Evolutionary conservation across 2,329 filamentous ascomycete species (phyloP).

Genomic region (Cadophora sp.): DNA sequence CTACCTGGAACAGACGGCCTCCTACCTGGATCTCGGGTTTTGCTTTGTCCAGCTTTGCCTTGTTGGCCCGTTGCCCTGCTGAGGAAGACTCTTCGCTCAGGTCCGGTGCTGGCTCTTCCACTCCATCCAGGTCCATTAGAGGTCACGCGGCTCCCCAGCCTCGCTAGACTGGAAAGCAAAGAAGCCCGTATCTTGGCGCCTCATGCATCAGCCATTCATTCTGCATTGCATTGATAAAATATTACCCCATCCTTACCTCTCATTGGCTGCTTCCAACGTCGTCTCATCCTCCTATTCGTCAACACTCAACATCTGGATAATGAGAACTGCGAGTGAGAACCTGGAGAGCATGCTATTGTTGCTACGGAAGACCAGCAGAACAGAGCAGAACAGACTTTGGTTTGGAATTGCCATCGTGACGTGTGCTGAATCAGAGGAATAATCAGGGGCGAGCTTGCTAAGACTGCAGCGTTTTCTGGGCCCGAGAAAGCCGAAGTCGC

Average conservation of each 20-base stretch:
- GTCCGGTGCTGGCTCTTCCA: not conserved
- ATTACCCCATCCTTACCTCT: slow-evolving; percentile 17
- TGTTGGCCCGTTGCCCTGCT: not conserved
- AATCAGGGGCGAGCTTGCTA: not conserved
- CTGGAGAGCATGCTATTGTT: slow-evolving; percentile 7
- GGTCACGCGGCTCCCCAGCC: slow-evolving; percentile 12
- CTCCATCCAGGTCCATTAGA: too few relatives aligned
- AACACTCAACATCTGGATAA: not conserved
- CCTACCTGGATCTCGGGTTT: slow-evolving; percentile 1
- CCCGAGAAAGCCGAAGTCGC: slow-evolving; percentile 9
- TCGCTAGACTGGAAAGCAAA: not conserved
- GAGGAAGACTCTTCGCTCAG: not conserved
- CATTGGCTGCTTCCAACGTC: slow-evolving; percentile 3
- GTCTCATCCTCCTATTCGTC: not conserved
- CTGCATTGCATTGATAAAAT: slow-evolving; percentile 6
- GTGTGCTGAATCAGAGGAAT: slow-evolving; percentile 1
- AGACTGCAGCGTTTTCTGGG: not conserved
- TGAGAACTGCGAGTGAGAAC: slow-evolving; percentile 2
- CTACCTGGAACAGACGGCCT: too few relatives aligned
- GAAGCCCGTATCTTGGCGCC: not conserved
- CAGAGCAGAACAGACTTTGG: not conserved
- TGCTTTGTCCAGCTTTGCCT: not conserved
- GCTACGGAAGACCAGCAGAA: not conserved
- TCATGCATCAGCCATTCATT: slow-evolving; percentile 1
- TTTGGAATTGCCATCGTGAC: slow-evolving; percentile 17